Evolutionary conservation across 75 land plant species (phyloP).

Genomic region (Sequoiadendron giganteum): DNA sequence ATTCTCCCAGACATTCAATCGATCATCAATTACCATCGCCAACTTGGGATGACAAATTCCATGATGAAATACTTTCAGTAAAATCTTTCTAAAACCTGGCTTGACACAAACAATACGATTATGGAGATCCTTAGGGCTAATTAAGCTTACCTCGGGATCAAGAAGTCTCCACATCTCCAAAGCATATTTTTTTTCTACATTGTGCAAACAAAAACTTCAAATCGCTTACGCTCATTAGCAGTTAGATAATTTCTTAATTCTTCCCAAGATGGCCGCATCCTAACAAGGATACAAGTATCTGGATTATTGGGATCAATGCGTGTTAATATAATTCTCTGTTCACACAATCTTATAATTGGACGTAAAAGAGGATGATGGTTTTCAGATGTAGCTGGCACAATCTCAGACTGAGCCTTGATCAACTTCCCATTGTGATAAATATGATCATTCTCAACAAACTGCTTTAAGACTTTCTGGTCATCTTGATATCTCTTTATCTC

Average conservation of each 20-base stretch:
- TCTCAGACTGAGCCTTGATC: conserved; percentile 64
- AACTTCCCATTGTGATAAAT: conserved; percentile 73
- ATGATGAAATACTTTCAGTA: conserved; percentile 69
- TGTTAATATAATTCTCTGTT: conserved; percentile 73
- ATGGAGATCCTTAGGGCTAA: conserved; percentile 52
- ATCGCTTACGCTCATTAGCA: conserved; percentile 92
- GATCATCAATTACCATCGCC: conserved; percentile 92
- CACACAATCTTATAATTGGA: conserved; percentile 78
- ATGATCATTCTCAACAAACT: conserved; percentile 82
- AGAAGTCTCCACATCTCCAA: conserved; percentile 98
- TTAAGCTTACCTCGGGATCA: conserved; percentile 85
- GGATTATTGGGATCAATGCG: conserved; percentile 90
- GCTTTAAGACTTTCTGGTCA: conserved; percentile 69
- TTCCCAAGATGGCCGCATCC: conserved; percentile 93
- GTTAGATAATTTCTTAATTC: conserved; percentile 79
- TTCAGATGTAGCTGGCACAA: conserved; percentile 74
- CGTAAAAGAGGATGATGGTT: conserved; percentile 56
- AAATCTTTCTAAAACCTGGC: conserved; percentile 71
- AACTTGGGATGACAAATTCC: conserved; percentile 84
- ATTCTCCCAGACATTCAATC: conserved; percentile 88
- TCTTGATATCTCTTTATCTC: conserved; percentile 86
- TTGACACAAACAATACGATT: conserved; percentile 93
- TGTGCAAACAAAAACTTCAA: conserved; percentile 98
- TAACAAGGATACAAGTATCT: conserved; percentile 94
- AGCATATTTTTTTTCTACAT: conserved; percentile 96